Percentiles rank a stretch among this genome's conserved stretches.
Conservation (phyloP, 768 basidiomycete species). For the Hygrocybe punicea region DNA sequence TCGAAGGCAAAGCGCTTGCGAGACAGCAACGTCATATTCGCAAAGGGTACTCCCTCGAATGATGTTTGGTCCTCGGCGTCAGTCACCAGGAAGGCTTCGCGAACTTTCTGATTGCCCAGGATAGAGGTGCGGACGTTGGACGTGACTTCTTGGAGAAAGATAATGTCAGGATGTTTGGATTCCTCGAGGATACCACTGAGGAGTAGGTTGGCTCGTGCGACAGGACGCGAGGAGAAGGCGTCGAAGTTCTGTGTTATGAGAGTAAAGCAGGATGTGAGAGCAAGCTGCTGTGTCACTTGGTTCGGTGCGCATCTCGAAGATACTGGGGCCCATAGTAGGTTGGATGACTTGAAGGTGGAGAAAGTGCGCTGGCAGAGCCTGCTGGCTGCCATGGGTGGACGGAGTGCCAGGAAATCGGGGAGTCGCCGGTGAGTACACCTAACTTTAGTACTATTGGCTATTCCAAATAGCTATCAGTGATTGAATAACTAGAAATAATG, state of each 20-base stretch:
- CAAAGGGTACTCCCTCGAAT: slow-evolving; percentile 33
- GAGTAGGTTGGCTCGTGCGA: slow-evolving; percentile 35
- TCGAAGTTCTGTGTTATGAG: slow-evolving; percentile 39
- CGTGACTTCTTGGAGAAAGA: slow-evolving; percentile 41
- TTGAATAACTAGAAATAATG: too few relatives aligned
- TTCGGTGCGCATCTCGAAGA: slow-evolving; percentile 3
- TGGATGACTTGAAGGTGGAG: neutral
- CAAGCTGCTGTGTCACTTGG: slow-evolving; percentile 1
- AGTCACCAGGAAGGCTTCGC: slow-evolving; percentile 31
- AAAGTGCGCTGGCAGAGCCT: neutral
- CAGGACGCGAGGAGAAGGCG: slow-evolving; percentile 29
- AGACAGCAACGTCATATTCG: slow-evolving; percentile 40
- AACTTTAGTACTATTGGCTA: too few relatives aligned
- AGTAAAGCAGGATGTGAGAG: slow-evolving; percentile 17
- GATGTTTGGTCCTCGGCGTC: slow-evolving; percentile 38
- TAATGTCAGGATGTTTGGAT: slow-evolving; percentile 33
- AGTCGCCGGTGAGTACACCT: too few relatives aligned
- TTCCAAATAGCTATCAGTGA: too few relatives aligned
- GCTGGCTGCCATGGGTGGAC: too few relatives aligned
- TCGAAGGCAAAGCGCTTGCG: slow-evolving; percentile 29
- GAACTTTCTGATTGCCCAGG: slow-evolving; percentile 35
- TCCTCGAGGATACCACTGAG: slow-evolving; percentile 32
- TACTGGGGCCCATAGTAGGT: slow-evolving; percentile 1
- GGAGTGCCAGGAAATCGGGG: too few relatives aligned
- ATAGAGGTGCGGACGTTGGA: slow-evolving; percentile 29